These are phyloP conservation scores for Oryza glumipatula DNA, from an alignment of 176 grass and related monocot genomes.

Conservation along the genomic window DNA sequence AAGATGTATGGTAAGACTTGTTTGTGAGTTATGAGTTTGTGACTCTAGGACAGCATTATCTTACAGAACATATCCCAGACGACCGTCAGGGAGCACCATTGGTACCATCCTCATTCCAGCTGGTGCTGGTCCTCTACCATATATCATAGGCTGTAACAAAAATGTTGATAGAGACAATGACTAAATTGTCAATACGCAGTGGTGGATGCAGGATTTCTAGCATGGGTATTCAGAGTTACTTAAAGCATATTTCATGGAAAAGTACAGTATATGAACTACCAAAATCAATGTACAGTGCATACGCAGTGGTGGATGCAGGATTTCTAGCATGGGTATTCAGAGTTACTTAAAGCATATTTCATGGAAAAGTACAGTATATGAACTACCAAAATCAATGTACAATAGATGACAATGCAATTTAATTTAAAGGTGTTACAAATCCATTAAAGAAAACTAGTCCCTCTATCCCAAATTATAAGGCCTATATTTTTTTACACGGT, in stretches of 20 bases:
- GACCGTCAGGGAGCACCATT: conserved; percentile 96
- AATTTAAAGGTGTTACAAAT: too few species aligned
- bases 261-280: background rate
- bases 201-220: background rate
- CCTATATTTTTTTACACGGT: too few species aligned
- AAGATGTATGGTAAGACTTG: background rate
- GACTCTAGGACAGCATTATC: conserved; percentile 8
- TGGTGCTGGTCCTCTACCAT: conserved; percentile 92
- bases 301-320: background rate
- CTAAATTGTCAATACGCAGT: background rate
- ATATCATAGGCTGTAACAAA: conserved; percentile 83
- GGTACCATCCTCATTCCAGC: conserved; percentile 98
- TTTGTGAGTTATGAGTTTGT: background rate
- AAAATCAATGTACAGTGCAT: too few species aligned
- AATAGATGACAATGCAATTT: too few species aligned
- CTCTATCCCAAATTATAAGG: too few species aligned
- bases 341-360: background rate
- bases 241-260: background rate
- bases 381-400: background rate
- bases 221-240: background rate
- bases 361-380: background rate
- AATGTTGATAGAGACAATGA: background rate
- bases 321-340: background rate
- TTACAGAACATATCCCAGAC: conserved; percentile 95
- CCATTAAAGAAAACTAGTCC: too few species aligned